Evolutionary conservation across 768 basidiomycete species (phyloP), one percentile per base, ranked within the genome.

Genomic region (Termitomyces sp.): DNA sequence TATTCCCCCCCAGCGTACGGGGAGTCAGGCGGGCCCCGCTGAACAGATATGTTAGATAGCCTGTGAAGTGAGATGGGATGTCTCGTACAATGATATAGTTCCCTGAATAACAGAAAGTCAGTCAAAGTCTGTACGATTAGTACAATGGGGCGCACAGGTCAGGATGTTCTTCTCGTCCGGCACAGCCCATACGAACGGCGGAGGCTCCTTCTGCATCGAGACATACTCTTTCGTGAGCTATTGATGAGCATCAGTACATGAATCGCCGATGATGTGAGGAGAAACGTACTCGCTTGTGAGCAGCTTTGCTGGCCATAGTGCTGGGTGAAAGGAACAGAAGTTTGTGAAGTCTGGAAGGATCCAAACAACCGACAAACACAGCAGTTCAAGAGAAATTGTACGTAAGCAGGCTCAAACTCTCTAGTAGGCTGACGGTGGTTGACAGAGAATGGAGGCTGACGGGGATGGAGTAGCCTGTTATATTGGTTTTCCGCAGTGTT

Each of bases 111-210:
- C 13, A 26, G 59, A 36, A 43, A 57, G 52, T 58, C 32, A 38
- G 57, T 55, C 22, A 30, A 30, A 5, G 54, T 26, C 33, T 38
- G 28, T 18, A 53, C 22, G 36, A 30, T 53, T 38, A 40, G 12
- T 35, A 30, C 30, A 50, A 36, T 4, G 49, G 16, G 18, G 80
- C 94, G 73, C 70, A 97, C 94, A 98, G 56, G 84, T 94, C 52
- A 98, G 72, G 65, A 98, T 95, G 72, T 98, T 96, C 86, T 94
- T 94, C 82, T 98, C 96, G 66, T 97, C 94, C 14, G 96, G 96
- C 32, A 81, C 82, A 40, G 96, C 95, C 88, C 91, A 95, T 22
- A 98, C 87, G 72, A 94, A 98, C 59, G 96, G 96, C 1, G 96
- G 96, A 14, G 96, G 93, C 60, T 90, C 87, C 68, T 76, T 88